Evolutionary conservation across 2,329 filamentous ascomycete species (phyloP), one percentile per base, ranked within the genome.

Genomic region (Paraconiothyrium brasiliense): DNA sequence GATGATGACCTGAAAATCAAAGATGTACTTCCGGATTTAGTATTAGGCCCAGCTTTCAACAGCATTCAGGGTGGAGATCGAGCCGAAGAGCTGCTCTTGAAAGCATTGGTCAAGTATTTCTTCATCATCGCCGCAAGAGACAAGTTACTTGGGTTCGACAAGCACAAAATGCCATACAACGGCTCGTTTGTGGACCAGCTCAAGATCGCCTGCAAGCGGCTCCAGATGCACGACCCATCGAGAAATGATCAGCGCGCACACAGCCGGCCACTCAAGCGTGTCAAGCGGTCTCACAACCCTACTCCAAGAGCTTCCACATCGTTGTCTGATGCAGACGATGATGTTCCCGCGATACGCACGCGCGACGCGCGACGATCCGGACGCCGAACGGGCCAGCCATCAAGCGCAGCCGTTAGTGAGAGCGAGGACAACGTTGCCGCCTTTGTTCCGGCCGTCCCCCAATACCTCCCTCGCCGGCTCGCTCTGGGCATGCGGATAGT

Each of bases 51-150:
- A 24, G 52, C 52, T 4, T 59, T 62, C 39, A 43, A 24, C 20
- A 32, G 47, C 24, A 47, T 62, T 43, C 39, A 54, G 8, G 51
- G 44, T 13, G 39, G 30, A 41, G 57, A 37, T 13, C 44, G 35
- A 32, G 41, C 34, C 24, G 57, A 46, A 22, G 60, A 62, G 22
- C 48, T 55, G 20, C 57, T 57, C 5, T 37, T 62, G 14, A 62
- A 59, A 24, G 60, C 60, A 4, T 37, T 62, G n/a, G 57, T 56
- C 10, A 62, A 62, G 32, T 62, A 59, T 48, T 62, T 47, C 39
- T 62, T 43, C 47, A 59, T 62, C 10, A 57, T 62, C n/a, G 60
- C 60, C 3, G 60, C 60, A 8, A 59, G 55, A 10, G 47, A 47
- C 7, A 59, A 35, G 16, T 39, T 62, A 1, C 24, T 54, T 41